A percentile compares a stretch with the other conserved stretches of the same genome.
These are phyloP conservation scores for Petasospora rhodanensis DNA, from an alignment of 1,139 yeast species.

Conservation along the genomic window DNA sequence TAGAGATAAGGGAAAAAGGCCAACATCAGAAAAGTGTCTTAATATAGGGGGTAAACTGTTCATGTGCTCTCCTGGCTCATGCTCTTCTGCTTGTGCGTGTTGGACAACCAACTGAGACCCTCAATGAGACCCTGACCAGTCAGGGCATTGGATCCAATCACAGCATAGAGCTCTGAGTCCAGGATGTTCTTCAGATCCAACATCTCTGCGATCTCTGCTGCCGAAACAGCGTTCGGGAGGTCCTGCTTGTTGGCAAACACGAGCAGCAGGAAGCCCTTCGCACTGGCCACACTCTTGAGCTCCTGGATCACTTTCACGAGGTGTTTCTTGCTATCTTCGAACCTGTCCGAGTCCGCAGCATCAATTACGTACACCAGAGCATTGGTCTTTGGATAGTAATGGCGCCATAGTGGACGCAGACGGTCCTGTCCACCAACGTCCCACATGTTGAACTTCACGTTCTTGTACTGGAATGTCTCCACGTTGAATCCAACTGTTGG, in stretches of 20 bases:
- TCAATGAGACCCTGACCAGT: conserved; percentile 75
- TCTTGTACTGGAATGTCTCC: conserved; percentile 84
- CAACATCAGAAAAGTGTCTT: no score
- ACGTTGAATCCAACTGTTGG: conserved; percentile 96
- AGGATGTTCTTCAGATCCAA: conserved; percentile 48
- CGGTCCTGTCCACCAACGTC: conserved; percentile 96
- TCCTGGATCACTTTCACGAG: conserved; percentile 62
- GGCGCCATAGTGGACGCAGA: conserved; percentile 90
- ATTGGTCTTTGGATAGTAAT: conserved; percentile 88
- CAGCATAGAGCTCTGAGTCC: conserved; percentile 61
- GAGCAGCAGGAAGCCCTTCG: conserved; percentile 70
- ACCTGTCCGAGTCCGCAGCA: conserved; percentile 64
- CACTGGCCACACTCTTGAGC: conserved; percentile 58
- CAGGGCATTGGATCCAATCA: conserved; percentile 70
- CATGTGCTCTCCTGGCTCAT: no score
- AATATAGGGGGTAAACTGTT: no score
- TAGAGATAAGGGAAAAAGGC: no score
- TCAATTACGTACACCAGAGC: conserved; percentile 93
- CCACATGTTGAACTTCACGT: conserved; percentile 91
- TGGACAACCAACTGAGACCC: conserved; percentile 71
- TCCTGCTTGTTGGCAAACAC: conserved; percentile 94
- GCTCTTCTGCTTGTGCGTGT: conserved; percentile 36
- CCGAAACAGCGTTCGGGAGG: conserved; percentile 54
- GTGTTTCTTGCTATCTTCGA: conserved; percentile 77
- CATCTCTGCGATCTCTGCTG: conserved; percentile 59